A percentile compares a stretch with the other conserved stretches of the same genome.
These are phyloP conservation scores for Teratosphaeria destructans DNA, from an alignment of 2,329 filamentous ascomycete species.

Conservation along the genomic window DNA sequence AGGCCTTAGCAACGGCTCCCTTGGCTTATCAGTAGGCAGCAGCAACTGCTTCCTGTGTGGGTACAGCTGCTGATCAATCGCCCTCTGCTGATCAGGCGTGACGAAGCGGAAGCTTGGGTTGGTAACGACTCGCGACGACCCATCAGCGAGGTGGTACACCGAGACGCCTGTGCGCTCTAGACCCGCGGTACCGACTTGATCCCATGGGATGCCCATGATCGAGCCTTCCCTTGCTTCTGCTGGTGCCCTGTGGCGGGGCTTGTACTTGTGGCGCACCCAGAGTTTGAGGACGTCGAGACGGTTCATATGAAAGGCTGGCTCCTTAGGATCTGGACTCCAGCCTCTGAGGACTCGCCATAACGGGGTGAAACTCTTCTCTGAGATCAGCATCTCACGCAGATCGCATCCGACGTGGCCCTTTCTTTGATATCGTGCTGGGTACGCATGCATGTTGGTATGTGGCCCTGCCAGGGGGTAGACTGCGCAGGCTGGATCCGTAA, in stretches of 20 bases:
- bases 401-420: conserved; percentile 29
- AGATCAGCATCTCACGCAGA: conserved; percentile 42
- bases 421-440: conserved; percentile 1
- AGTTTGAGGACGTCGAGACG: conserved; percentile 45
- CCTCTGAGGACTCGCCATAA: conserved; percentile 52
- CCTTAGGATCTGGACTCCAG: conserved; percentile 35
- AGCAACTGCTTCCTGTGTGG: conserved; percentile 6
- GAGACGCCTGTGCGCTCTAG: conserved; percentile 36
- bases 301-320: conserved; percentile 17
- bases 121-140: background rate
- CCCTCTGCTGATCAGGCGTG: conserved; percentile 4
- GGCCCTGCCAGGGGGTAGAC: conserved; percentile 8
- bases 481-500: conserved; percentile 49
- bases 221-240: conserved; percentile 15
- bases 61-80: conserved; percentile 7
- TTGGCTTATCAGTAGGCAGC: conserved; percentile 5
- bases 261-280: conserved; percentile 48
- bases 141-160: background rate
- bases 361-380: conserved; percentile 20
- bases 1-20: conserved; percentile 37
- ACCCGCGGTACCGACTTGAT: conserved; percentile 44
- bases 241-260: conserved; percentile 17
- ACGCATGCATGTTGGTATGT: conserved; percentile 1
- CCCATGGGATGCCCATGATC: conserved; percentile 43
- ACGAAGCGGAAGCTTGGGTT: conserved; percentile 5